Evolutionary conservation across 2,329 filamentous ascomycete species (phyloP), one percentile per base, ranked within the genome.

Genomic region (Botrytis elliptica): DNA sequence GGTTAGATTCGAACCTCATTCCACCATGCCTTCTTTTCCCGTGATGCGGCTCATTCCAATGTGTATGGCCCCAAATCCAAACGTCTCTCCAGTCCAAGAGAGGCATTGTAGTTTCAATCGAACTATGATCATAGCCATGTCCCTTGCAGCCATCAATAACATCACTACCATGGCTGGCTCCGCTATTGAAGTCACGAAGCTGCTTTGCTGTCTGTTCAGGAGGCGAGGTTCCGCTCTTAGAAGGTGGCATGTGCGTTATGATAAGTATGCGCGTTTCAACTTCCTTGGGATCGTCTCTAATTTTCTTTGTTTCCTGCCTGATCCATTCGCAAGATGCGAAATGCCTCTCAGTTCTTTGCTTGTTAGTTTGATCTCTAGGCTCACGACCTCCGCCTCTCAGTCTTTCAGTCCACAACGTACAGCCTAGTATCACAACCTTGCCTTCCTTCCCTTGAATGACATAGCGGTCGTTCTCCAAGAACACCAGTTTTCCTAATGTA

Each of bases 191-290:
- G 40, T 68, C 65, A 22, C 65, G 36, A n/a, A 49, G n/a, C 25
- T 25, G 9, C 16, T 9, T 49, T n/a, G 60, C 18, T 3, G 70
- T 66, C 14, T 33, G 38, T 9, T 8, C 22, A 14, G 46, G 60
- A 18, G 29, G n/a, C 2, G 38, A 55, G 3, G 70, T 71, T 12
- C 70, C 60, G 29, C 70, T 71, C 62, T 57, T 65, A 16, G 70
- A 71, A 14, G 60, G 70, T n/a, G 70, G 59, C 60, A 65, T 63
- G 22, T 71, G 69, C n/a, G 69, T 71, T 33, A 71, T 71, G 5
- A 66, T 71, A 20, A 71, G 36, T 33, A 71, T 71, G 16, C 60
- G 70, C 7, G 70, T 66, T 29, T n/a, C 38, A 29, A 2, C 29
- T 40, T 66, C 70, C 8, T 29, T 25, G 18, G 46, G 46, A 44